Evolutionary conservation across 768 basidiomycete genomes (phyloP).

Genomic region (Hypsizygus marmoreus): DNA sequence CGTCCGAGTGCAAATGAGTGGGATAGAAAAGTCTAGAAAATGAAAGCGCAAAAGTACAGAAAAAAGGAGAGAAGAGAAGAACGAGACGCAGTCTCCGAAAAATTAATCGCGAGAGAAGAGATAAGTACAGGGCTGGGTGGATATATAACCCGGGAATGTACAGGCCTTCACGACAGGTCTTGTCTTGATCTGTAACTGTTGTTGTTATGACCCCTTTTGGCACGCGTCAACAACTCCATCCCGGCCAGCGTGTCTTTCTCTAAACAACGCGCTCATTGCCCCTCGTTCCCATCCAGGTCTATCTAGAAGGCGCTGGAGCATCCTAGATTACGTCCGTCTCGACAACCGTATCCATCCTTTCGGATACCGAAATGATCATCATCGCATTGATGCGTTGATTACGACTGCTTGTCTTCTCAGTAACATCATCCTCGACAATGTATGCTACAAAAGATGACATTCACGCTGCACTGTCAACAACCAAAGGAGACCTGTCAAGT

Average conservation of each 20-base stretch:
- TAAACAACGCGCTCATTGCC: background rate
- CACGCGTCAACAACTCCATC: conserved; percentile 10
- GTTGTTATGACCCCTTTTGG: conserved; percentile 35
- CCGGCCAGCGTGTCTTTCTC: conserved; percentile 9
- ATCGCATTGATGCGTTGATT: background rate
- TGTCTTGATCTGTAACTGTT: conserved; percentile 22
- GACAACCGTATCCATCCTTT: conserved; percentile 1
- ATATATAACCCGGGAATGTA: too few species aligned
- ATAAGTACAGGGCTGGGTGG: conserved; percentile 17
- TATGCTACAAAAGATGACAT: too few species aligned
- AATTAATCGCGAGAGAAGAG: conserved; percentile 27
- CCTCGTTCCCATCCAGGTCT: background rate
- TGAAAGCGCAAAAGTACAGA: conserved; percentile 25
- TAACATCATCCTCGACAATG: background rate
- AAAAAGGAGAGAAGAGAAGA: conserved; percentile 24
- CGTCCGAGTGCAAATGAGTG: conserved; percentile 26
- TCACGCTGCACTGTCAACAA: too few species aligned
- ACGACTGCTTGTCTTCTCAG: too few species aligned
- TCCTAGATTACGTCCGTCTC: background rate
- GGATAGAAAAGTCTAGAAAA: conserved; percentile 14
- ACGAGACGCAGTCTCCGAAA: conserved; percentile 49
- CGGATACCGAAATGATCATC: background rate
- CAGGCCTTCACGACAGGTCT: conserved; percentile 15
- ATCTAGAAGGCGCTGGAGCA: background rate
- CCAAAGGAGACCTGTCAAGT: too few species aligned